Evolutionary conservation across 2,329 filamentous ascomycete genomes (phyloP), one percentile per base, ranked within the genome.

Genomic region (Ophiostoma piceae): DNA sequence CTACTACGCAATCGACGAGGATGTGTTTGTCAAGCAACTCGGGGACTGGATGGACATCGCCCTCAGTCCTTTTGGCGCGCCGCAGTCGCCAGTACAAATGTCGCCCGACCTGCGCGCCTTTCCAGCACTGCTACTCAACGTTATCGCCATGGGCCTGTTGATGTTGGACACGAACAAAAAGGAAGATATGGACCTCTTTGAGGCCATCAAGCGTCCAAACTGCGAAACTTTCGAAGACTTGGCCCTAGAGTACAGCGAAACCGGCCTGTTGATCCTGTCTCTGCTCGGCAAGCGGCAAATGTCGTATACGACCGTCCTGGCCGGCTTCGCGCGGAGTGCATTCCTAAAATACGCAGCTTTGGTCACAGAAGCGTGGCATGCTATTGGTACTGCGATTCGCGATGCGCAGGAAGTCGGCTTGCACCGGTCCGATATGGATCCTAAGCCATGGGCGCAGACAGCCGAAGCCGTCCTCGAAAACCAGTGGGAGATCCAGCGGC

Each of bases 381-480:
- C 81, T 1, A 79, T 89, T 39, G 84, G 84, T 0, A 80, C 82
- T 29, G 83, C 84, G 0, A 87, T 89, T 69, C 80, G 85, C 57
- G 86, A 89, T 75, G 87, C 85, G 0, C 87, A 89, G 75, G 87
- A 88, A 73, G 82, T 89, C 57, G 87, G 86, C 14, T 78, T 89
- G 74, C 84, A 89, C 73, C 81, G 83, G 14, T 83, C 85, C 72
- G 80, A 78, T 47, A 77, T 83, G 37, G 84, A 87, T 72, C 84
- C 84, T 0, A 81, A 82, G 67, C 82, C 84, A 2, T 78, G 76
- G 16, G 77, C 82, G 47, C 77, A 81, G 54, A 82, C 80, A 54
- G 76, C 81, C 5, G 84, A 85, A 71, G 81, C 82, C 41, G 77
- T 83, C 1, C 77, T 87, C 19, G 82, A 85, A 71, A 86, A 84